Evolutionary conservation across 345 rosid species (phyloP).

Genomic region (Pugionium dolabratum): DNA sequence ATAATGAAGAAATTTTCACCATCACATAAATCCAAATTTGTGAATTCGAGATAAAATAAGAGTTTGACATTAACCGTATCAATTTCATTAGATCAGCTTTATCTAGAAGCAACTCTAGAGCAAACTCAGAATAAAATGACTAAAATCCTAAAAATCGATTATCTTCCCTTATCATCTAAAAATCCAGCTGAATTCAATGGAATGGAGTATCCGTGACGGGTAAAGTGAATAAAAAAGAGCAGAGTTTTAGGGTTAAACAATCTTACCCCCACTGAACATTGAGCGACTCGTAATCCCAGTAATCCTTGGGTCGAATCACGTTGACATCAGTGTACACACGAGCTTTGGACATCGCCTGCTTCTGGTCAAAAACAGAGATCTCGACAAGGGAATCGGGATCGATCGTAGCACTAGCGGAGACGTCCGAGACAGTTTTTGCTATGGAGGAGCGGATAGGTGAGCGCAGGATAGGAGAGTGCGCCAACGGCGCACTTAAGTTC

Average conservation of each 20-base stretch:
- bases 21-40: not conserved
- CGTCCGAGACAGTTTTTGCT: conserved; percentile 3
- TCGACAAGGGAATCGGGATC: conserved; percentile 20
- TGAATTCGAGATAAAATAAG: not conserved
- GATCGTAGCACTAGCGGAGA: conserved; percentile 23
- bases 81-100: not conserved
- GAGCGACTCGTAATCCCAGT: conserved; percentile 89
- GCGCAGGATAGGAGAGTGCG: conserved; percentile 51
- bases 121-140: conserved; percentile 3
- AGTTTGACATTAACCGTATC: not conserved
- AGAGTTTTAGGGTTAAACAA: conserved; percentile 2
- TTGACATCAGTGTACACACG: conserved; percentile 84
- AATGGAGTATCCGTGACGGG: not conserved
- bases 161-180: not conserved
- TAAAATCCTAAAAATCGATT: not conserved
- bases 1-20: not conserved
- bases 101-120: not conserved
- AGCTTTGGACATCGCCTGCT: conserved; percentile 74
- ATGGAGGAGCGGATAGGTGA: conserved; percentile 5
- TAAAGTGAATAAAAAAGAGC: not conserved
- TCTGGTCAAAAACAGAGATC: conserved; percentile 44
- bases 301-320: conserved; percentile 85
- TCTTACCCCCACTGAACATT: conserved; percentile 83
- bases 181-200: conserved; percentile 6
- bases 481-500: conserved; percentile 52